Conservation (phyloP, 108 stramenopile species). For the Chaetoceros muelleri region DNA sequence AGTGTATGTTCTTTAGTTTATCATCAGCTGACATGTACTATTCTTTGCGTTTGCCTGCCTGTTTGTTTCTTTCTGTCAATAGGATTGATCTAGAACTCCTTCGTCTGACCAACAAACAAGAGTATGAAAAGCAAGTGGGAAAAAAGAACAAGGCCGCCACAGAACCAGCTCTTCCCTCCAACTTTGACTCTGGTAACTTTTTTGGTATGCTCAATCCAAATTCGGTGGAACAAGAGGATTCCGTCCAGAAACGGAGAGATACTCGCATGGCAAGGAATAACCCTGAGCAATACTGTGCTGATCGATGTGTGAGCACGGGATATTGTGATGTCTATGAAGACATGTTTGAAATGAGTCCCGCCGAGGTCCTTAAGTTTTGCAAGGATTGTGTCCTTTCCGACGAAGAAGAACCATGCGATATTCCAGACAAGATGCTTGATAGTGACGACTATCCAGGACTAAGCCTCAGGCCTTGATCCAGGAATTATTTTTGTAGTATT, state of each 20-base stretch:
- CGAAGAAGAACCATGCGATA: conserved; percentile 56
- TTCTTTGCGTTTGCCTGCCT: no score
- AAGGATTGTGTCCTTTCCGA: conserved; percentile 64
- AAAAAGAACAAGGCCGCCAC: not conserved
- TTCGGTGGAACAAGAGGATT: conserved; percentile 3
- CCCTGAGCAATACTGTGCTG: conserved; percentile 64
- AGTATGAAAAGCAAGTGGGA: not conserved
- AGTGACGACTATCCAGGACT: conserved; percentile 5
- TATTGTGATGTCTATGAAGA: conserved; percentile 48
- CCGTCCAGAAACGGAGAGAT: conserved; percentile 34
- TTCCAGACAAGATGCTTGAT: conserved; percentile 40
- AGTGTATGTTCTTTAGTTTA: no score
- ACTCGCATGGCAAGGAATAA: conserved; percentile 42
- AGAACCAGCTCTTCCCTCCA: not conserved
- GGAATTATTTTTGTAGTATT: no score
- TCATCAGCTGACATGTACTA: no score
- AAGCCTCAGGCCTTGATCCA: not conserved
- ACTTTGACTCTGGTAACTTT: not conserved
- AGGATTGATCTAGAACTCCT: not conserved
- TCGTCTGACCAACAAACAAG: not conserved
- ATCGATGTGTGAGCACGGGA: conserved; percentile 72
- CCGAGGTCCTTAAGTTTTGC: conserved; percentile 58
- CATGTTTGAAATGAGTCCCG: conserved; percentile 44
- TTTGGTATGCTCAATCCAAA: conserved; percentile 1
- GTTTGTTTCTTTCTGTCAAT: not conserved